Evolutionary conservation across 1,284 basidiomycete species (phyloP), one percentile per base, ranked within the genome.

Genomic region (Rhodotorula sp.): DNA sequence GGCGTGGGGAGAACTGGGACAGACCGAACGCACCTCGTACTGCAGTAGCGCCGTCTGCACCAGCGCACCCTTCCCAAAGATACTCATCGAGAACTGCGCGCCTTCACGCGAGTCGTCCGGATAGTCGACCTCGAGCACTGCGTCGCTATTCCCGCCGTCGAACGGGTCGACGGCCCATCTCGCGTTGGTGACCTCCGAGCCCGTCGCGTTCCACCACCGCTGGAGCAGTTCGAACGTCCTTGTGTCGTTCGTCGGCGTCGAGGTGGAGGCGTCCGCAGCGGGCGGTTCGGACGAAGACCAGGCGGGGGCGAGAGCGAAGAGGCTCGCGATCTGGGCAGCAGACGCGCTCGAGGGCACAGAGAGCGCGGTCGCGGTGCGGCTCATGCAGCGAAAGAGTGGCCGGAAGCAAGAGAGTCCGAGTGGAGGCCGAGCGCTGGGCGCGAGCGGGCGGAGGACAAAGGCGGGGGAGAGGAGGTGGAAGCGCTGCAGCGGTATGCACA

Each of bases 41-140:
- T 61, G 59, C 27, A 74, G 44, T 6, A 71, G n/a, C 10, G 72
- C 72, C 3, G 66, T 71, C 59, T 64, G 64, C 4, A 72, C 70
- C 2, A 44, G 53, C 27, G 12, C 27, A 13, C 59, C 22, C 10
- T 60, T 17, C 34, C 53, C 39, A 53, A 72, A 56, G 17, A 51
- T 34, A 13, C 15, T n/a, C 58, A 66, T 66, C 32, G 37, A 34
- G 66, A 70, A 73, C 53, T 73, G 72, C 13, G 57, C 61, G 3
- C 72, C 72, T 2, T 67, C 68, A 3, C 65, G 58, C 22, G 67
- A 61, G 7, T 53, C 61, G 3, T 6, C 46, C 29, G 72, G 72
- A 41, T 73, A 73, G 15, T 48, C 37, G 29, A 70, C 59, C 10
- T 41, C 36, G 2, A 73, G 61, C 0, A 66, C 70, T 2, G 62